Conservation (phyloP, 441 rosid species). For the Macaranga tanarius region DNA sequence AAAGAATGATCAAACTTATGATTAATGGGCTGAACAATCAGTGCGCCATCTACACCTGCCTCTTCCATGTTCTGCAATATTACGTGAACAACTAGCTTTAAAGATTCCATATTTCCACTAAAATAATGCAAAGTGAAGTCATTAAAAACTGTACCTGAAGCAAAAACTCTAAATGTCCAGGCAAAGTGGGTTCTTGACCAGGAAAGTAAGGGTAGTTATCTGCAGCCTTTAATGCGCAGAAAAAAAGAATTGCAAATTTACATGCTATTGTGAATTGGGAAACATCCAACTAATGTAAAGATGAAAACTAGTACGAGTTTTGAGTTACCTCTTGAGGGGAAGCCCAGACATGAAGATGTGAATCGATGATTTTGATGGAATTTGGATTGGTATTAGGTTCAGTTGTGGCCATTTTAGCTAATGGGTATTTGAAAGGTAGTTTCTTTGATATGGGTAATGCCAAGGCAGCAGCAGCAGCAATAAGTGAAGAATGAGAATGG, state of each 20-base stretch:
- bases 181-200: slow-evolving; percentile 84
- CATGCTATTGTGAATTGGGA: neutral
- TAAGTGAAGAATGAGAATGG: slow-evolving; percentile 16
- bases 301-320: neutral
- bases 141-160: slow-evolving; percentile 54
- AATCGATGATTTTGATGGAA: slow-evolving; percentile 59
- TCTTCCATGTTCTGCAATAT: slow-evolving; percentile 74
- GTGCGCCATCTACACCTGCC: slow-evolving; percentile 90
- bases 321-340: slow-evolving; percentile 74
- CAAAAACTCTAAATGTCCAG: slow-evolving; percentile 78
- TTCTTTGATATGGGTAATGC: slow-evolving; percentile 9
- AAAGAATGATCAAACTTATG: slow-evolving; percentile 92
- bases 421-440: slow-evolving; percentile 16
- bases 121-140: neutral
- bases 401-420: slow-evolving; percentile 43
- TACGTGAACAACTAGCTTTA: neutral
- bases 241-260: neutral
- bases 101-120: neutral
- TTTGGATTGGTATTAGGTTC: slow-evolving; percentile 27
- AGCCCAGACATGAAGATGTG: slow-evolving; percentile 94
- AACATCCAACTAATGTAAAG: neutral
- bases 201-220: slow-evolving; percentile 75
- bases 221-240: slow-evolving; percentile 44
- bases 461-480: neutral
- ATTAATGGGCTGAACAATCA: slow-evolving; percentile 92